Evolutionary conservation across 1,284 basidiomycete genomes (phyloP).

Genomic region (Anthracocystis setariae): DNA sequence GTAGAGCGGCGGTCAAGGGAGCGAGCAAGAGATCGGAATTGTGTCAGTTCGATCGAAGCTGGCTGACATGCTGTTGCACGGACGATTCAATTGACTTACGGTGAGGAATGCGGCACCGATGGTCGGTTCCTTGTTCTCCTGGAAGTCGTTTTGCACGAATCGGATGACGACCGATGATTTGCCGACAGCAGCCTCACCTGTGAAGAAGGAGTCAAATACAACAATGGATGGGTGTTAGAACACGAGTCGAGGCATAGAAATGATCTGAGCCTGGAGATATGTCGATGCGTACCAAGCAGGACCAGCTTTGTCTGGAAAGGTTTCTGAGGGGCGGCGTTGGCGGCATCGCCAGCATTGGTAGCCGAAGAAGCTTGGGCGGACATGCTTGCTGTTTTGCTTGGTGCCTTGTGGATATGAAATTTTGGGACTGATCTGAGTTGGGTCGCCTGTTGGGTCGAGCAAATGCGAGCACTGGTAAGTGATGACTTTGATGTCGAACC

Average conservation of each 20-base stretch:
- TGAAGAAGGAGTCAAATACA: too few species aligned
- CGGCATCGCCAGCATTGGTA: slow-evolving; percentile 17
- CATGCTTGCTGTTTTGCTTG: slow-evolving; percentile 6
- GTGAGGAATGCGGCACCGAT: slow-evolving; percentile 88
- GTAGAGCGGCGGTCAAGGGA: neutral
- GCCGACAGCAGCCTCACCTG: slow-evolving; percentile 97
- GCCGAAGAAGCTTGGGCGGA: slow-evolving; percentile 23
- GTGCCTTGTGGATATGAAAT: neutral
- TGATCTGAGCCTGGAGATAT: too few species aligned
- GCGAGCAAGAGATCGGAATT: neutral
- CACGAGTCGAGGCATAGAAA: neutral
- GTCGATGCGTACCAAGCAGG: slow-evolving; percentile 49
- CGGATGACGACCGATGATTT: slow-evolving; percentile 99
- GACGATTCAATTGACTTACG: slow-evolving; percentile 47
- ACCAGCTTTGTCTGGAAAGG: slow-evolving; percentile 68
- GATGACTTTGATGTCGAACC: too few species aligned
- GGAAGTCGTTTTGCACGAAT: slow-evolving; percentile 95
- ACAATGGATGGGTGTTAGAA: too few species aligned
- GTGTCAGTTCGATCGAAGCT: neutral
- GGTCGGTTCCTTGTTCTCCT: slow-evolving; percentile 96
- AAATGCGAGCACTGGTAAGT: too few species aligned
- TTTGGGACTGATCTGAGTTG: neutral
- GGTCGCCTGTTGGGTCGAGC: neutral
- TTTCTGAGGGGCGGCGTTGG: slow-evolving; percentile 51
- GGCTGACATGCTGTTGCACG: too few species aligned